Evolutionary conservation across 2,329 filamentous ascomycete genomes (phyloP).

Genomic region (Lachnellula subtilissima): DNA sequence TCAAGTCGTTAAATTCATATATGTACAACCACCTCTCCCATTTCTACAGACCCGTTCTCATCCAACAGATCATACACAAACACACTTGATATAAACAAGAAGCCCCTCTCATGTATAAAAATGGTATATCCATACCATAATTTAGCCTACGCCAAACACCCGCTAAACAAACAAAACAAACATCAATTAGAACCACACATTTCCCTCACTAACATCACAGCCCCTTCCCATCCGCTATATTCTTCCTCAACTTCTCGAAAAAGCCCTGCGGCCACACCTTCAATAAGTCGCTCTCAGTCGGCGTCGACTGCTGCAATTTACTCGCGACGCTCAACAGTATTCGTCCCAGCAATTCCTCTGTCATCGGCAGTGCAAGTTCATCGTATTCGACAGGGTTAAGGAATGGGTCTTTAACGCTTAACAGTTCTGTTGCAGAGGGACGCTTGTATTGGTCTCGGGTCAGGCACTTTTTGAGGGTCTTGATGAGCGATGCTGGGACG

Average conservation of each 20-base stretch:
- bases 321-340: constrained; percentile 60
- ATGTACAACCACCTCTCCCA: not conserved
- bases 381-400: constrained; percentile 55
- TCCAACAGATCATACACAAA: not conserved
- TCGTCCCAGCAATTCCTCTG: constrained; percentile 56
- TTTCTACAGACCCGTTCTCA: not conserved
- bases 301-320: constrained; percentile 53
- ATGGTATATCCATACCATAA: not conserved
- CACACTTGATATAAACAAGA: not conserved
- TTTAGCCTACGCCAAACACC: not conserved
- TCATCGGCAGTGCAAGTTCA: constrained; percentile 53
- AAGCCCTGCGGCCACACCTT: constrained; percentile 57
- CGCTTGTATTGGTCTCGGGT: constrained; percentile 57
- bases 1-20: too few relatives aligned
- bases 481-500: constrained; percentile 54
- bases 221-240: constrained; percentile 21
- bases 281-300: constrained; percentile 52
- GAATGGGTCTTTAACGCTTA: constrained; percentile 56
- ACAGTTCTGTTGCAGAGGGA: constrained; percentile 59
- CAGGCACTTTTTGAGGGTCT: constrained; percentile 59
- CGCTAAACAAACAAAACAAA: not conserved
- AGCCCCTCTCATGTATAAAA: not conserved
- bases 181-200: not conserved
- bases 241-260: constrained; percentile 49
- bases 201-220: constrained; percentile 6